These are phyloP conservation scores for Testicularia cyperi DNA, from an alignment of 1,284 basidiomycete species.

Conservation along the genomic window DNA sequence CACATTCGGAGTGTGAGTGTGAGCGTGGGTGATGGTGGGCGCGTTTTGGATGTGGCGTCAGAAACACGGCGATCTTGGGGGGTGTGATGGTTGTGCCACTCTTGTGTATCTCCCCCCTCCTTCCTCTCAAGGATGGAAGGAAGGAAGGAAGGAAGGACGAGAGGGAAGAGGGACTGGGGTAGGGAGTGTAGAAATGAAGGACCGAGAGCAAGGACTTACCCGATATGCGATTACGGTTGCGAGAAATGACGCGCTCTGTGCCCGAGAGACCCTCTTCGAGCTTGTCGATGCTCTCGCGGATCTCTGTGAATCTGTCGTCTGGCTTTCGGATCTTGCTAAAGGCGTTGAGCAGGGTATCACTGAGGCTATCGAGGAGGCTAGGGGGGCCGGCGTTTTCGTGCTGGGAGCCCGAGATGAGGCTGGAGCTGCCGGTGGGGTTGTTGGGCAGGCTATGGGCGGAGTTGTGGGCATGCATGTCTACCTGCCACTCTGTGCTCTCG, in stretches of 20 bases:
- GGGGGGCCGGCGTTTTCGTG: conserved; percentile 28
- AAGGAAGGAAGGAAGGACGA: no score
- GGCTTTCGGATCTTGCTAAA: conserved; percentile 94
- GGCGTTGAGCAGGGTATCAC: conserved; percentile 91
- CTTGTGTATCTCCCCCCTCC: no score
- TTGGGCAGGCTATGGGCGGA: conserved; percentile 22
- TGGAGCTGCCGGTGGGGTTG: conserved; percentile 4
- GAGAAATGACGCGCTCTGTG: conserved; percentile 66
- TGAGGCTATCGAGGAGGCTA: conserved; percentile 72
- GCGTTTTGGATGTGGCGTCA: background rate
- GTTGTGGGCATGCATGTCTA: conserved; percentile 58
- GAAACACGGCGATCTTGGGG: background rate
- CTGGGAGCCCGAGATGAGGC: conserved; percentile 13
- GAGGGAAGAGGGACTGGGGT: no score
- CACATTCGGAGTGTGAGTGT: background rate
- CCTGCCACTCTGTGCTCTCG: conserved; percentile 89
- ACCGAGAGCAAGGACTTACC: conserved; percentile 68
- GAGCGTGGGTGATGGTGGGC: background rate
- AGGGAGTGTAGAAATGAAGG: no score
- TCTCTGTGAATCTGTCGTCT: conserved; percentile 87
- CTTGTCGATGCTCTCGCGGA: conserved; percentile 87
- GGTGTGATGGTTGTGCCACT: no score
- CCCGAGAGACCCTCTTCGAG: conserved; percentile 85
- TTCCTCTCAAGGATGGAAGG: no score
- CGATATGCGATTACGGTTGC: conserved; percentile 60